phyloP scores from a whole-genome alignment of 1,284 basidiomycete genomes.

The Irpex sp. region DNA sequence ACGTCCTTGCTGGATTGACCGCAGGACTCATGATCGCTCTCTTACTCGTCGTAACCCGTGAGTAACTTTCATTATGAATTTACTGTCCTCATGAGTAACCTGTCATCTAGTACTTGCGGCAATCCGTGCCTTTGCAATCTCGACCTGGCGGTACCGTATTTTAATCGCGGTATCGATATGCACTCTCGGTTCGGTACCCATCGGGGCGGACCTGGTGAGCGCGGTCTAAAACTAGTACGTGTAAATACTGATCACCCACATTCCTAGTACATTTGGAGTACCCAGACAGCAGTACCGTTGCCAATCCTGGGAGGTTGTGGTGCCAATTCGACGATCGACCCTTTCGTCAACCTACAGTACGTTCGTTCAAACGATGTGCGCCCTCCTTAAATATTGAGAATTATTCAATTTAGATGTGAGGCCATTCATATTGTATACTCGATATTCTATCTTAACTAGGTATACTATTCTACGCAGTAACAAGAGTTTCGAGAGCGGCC shows the following conservation, averaged over 20 bases:
- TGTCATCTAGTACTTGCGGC: not conserved
- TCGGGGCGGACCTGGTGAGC: not conserved
- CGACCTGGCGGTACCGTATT: not conserved
- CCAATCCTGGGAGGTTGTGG: not conserved
- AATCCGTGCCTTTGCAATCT: not conserved
- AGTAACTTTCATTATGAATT: no score
- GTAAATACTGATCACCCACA: no score
- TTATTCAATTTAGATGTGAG: no score
- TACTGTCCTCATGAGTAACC: not conserved
- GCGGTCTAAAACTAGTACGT: no score
- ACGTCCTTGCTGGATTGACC: not conserved
- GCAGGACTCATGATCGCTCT: no score
- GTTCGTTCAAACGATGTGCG: no score
- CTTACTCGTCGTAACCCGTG: no score
- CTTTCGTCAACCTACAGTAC: no score
- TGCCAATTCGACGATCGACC: not conserved
- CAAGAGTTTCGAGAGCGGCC: not conserved
- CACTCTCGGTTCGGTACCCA: not conserved
- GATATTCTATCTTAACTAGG: no score
- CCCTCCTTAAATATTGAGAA: no score
- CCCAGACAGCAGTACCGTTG: not conserved
- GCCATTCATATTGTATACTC: no score
- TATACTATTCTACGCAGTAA: not conserved
- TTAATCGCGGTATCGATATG: not conserved
- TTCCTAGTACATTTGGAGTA: not conserved